Base-by-base conservation (phyloP, 2,329 filamentous ascomycete genomes). In the Colletotrichum tofieldiae region DNA sequence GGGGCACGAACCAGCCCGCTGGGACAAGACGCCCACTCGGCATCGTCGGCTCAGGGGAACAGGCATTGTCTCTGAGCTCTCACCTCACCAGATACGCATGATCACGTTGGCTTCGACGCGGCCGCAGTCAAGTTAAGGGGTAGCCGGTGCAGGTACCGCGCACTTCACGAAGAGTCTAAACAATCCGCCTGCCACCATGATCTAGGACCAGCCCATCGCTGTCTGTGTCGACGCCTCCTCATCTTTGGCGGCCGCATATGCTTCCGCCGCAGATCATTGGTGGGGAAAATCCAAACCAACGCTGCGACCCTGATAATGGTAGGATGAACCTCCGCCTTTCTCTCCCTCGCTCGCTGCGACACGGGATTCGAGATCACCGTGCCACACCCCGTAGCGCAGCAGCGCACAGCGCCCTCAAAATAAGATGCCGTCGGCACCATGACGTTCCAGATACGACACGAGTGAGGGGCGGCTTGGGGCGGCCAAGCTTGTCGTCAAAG, bases 401-500 rank as follows among this genome's bases (percentile, higher is more conserved):
- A 49, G 11, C n/a, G 18, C 1, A 6, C 23, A 26, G 4, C 2
- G 26, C 18, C 49, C 16, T 52, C 49, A 6, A 20, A 52, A 20
- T 12, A 32, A 52, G 23, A 29, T 12, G 9, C 26, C 6, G 23
- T 23, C 23, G 12, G 16, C 49, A 26, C 32, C 5, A 23, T 39
- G 20, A 26, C 20, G 26, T 9, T 37, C 7, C 16, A 29, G 60
- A 41, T 20, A 41, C 43, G 60, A 51, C 35, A 18, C 39, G 23
- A 29, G 23, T 52, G 32, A 32, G 43, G 45, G 45, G 37, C 14
- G 18, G n/a, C 23, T 52, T 52, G 32, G 32, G 9, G 45, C 43
- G 59, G 43, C 14, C 37, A 47, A 23, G 43, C 59, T 29, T 41
- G 59, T 26, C 37, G 7, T 35, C 16, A 62, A 60, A 62, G 26